Conservation (phyloP, 148 eudicot genomes). For the Chenopodium quinoa region DNA sequence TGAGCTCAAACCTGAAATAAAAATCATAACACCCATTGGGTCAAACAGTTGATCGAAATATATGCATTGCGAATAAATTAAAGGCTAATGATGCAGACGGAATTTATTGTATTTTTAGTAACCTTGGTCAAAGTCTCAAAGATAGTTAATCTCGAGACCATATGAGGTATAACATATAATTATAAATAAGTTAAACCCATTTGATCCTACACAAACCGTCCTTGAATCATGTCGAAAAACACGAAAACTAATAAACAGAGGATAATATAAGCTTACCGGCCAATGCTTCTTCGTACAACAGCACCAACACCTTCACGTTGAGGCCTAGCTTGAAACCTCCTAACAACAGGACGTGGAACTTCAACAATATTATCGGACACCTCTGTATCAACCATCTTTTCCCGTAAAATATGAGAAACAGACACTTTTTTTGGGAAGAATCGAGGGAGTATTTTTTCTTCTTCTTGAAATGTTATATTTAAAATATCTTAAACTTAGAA, state of each 20-base stretch:
- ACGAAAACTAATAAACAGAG: neutral
- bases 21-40: neutral
- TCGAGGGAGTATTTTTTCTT: neutral
- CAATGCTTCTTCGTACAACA: slow-evolving; percentile 78
- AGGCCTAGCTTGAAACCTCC: slow-evolving; percentile 70
- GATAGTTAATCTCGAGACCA: too few relatives aligned
- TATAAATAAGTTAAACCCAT: too few relatives aligned
- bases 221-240: neutral
- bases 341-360: slow-evolving; percentile 53
- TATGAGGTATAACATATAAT: too few relatives aligned
- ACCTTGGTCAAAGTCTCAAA: too few relatives aligned
- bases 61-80: too few relatives aligned
- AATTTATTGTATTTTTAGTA: too few relatives aligned
- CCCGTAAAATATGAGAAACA: too few relatives aligned
- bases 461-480: neutral
- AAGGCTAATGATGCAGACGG: too few relatives aligned
- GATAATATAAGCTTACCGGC: slow-evolving; percentile 39
- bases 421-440: too few relatives aligned
- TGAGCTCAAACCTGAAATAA: slow-evolving; percentile 61
- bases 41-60: too few relatives aligned
- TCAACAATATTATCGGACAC: neutral
- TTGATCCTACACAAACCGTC: too few relatives aligned
- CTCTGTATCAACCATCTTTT: slow-evolving; percentile 19
- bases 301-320: slow-evolving; percentile 88
- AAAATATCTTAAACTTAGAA: neutral